phyloP scores from a whole-genome alignment of 257 asterid genomes.

The Jasminum sambac region DNA sequence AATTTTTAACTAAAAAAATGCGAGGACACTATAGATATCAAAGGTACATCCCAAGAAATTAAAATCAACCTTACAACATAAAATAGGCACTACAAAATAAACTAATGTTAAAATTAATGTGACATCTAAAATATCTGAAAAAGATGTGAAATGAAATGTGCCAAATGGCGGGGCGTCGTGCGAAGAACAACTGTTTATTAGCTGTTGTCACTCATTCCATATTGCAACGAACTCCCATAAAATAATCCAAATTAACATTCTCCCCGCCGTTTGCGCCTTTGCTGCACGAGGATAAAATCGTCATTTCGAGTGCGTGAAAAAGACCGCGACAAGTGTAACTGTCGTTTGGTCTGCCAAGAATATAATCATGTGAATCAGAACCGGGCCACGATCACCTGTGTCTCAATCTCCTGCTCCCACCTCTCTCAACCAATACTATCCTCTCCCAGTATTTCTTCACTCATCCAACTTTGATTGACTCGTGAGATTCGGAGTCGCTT shows the following conservation, averaged over 20 bases:
- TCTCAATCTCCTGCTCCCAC: constrained; percentile 24
- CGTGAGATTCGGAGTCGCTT: too few relatives aligned
- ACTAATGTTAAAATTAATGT: too few relatives aligned
- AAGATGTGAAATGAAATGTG: constrained; percentile 21
- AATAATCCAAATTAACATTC: background rate
- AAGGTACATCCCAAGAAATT: too few relatives aligned
- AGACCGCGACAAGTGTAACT: constrained; percentile 29
- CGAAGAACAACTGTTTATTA: constrained; percentile 35
- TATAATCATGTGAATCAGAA: background rate
- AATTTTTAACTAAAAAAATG: too few relatives aligned
- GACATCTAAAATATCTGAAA: too few relatives aligned
- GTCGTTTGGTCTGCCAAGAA: background rate
- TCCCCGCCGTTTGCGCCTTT: background rate
- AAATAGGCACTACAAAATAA: too few relatives aligned
- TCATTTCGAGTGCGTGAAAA: constrained; percentile 15
- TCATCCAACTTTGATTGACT: too few relatives aligned
- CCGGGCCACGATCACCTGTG: constrained; percentile 7
- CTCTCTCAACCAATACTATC: background rate
- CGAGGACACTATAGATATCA: too few relatives aligned
- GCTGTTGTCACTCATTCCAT: constrained; percentile 25
- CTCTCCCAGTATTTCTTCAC: background rate
- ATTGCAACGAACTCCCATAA: background rate
- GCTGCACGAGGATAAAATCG: constrained; percentile 20
- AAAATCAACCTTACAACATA: too few relatives aligned
- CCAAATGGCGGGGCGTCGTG: constrained; percentile 42